phyloP scores from a whole-genome alignment of 306 rosid genomes.

The Malus orientalis region DNA sequence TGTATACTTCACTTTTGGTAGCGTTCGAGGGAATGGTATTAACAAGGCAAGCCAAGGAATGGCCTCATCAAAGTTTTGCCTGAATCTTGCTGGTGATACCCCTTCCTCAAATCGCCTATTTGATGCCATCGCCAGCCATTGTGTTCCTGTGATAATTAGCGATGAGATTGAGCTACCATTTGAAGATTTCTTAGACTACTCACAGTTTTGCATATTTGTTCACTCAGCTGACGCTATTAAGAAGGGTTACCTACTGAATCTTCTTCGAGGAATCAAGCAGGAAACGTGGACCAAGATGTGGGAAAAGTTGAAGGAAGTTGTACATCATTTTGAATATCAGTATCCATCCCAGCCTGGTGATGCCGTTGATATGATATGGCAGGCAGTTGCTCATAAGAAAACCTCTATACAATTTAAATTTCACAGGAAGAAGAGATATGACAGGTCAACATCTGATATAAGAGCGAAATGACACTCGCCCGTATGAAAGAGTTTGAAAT shows the following conservation, averaged over 20 bases:
- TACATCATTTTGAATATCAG: conserved; percentile 62
- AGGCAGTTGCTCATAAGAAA: conserved; percentile 57
- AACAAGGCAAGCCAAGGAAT: conserved; percentile 67
- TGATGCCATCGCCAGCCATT: conserved; percentile 83
- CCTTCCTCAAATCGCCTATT: conserved; percentile 89
- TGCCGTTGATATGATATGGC: conserved; percentile 84
- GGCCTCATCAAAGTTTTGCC: conserved; percentile 79
- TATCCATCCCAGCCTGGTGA: conserved; percentile 64
- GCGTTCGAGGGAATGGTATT: conserved; percentile 53
- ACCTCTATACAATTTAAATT: conserved; percentile 27
- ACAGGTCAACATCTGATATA: conserved; percentile 31
- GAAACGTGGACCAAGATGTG: conserved; percentile 78
- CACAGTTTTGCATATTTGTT: conserved; percentile 63
- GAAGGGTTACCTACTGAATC: conserved; percentile 59
- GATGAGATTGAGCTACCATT: conserved; percentile 84
- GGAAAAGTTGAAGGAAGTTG: conserved; percentile 60
- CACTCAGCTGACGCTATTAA: conserved; percentile 46
- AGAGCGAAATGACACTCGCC: conserved; percentile 12
- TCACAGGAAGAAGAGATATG: conserved; percentile 58
- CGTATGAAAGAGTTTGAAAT: conserved; percentile 4
- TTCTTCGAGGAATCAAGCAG: conserved; percentile 50
- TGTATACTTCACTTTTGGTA: conserved; percentile 70
- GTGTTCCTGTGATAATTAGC: conserved; percentile 84
- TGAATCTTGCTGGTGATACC: conserved; percentile 84
- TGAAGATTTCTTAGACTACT: conserved; percentile 80